Evolutionary conservation across 2,329 filamentous ascomycete genomes (phyloP).

Genomic region (Colletotrichum higginsianum): DNA sequence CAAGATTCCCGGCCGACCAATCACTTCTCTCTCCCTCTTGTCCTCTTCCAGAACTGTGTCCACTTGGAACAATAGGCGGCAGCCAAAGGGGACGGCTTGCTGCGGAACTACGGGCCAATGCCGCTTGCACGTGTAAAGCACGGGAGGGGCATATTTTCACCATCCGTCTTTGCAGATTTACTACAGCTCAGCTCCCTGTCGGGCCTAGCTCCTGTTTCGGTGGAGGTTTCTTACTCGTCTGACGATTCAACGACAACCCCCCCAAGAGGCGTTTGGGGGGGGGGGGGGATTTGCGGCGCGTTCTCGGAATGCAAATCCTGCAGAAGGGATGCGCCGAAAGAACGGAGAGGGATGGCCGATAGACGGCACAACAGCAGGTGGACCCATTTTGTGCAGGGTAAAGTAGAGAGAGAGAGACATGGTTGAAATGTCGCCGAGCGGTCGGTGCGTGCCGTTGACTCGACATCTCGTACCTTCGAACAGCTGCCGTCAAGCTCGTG

Average conservation of each 20-base stretch:
- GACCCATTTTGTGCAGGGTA: not conserved
- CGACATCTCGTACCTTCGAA: not conserved
- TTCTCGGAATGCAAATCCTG: slow-evolving; percentile 28
- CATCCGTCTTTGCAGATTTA: not conserved
- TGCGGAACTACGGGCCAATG: slow-evolving; percentile 40
- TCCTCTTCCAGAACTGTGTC: not conserved
- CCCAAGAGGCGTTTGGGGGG: slow-evolving; percentile 19
- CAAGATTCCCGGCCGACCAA: not conserved
- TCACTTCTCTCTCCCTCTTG: not conserved
- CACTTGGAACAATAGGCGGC: slow-evolving; percentile 21
- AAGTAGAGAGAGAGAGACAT: not conserved
- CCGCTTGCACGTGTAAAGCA: slow-evolving; percentile 36
- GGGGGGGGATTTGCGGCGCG: not conserved
- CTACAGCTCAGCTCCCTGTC: slow-evolving; percentile 1
- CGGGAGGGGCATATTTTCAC: slow-evolving; percentile 38
- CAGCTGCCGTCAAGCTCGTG: not conserved
- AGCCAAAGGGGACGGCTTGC: slow-evolving; percentile 28
- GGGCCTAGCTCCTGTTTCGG: slow-evolving; percentile 34
- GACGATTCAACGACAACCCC: slow-evolving; percentile 31
- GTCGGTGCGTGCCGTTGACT: slow-evolving; percentile 23
- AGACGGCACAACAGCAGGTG: not conserved
- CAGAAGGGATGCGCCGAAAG: slow-evolving; percentile 11
- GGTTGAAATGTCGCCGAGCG: slow-evolving; percentile 11
- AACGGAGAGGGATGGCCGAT: not conserved
- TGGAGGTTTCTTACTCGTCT: slow-evolving; percentile 37